Conservation (phyloP, 371 early-diverging fungal genomes). For the Actinomortierella ambigua region DNA sequence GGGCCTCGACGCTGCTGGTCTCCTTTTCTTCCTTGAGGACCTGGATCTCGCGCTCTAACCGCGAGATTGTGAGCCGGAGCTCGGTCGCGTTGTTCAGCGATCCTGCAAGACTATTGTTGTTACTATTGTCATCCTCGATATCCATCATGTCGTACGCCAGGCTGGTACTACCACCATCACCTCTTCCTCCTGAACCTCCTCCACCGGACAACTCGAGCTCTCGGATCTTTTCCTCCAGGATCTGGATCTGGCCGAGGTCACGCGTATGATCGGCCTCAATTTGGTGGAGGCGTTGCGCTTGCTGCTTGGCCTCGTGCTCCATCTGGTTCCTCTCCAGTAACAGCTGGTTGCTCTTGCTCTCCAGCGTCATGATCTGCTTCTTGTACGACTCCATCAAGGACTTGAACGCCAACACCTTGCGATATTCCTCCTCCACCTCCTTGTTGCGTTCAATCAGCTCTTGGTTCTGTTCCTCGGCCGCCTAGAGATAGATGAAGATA, state of each 20-base stretch:
- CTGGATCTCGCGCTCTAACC: slow-evolving; percentile 79
- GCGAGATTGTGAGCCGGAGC: slow-evolving; percentile 66
- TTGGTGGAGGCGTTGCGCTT: slow-evolving; percentile 64
- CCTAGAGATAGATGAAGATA: slow-evolving; percentile 37
- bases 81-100: slow-evolving; percentile 45
- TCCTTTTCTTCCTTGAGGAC: slow-evolving; percentile 61
- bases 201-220: slow-evolving; percentile 80
- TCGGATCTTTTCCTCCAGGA: slow-evolving; percentile 80
- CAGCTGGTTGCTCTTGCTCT: slow-evolving; percentile 71
- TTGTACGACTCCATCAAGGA: slow-evolving; percentile 87
- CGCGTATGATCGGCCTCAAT: slow-evolving; percentile 68
- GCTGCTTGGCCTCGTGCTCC: slow-evolving; percentile 72
- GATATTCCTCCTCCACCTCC: slow-evolving; percentile 86
- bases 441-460: slow-evolving; percentile 67
- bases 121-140: slow-evolving; percentile 39
- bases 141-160: slow-evolving; percentile 44
- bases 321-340: slow-evolving; percentile 73
- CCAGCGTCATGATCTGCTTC: slow-evolving; percentile 76
- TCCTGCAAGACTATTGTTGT: slow-evolving; percentile 21
- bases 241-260: slow-evolving; percentile 76
- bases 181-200: slow-evolving; percentile 48
- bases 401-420: slow-evolving; percentile 78
- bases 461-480: slow-evolving; percentile 80
- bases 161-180: slow-evolving; percentile 17
- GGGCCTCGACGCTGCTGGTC: slow-evolving; percentile 32